Evolutionary conservation across 2,329 filamentous ascomycete genomes (phyloP).

Genomic region (Xylaria sp.): DNA sequence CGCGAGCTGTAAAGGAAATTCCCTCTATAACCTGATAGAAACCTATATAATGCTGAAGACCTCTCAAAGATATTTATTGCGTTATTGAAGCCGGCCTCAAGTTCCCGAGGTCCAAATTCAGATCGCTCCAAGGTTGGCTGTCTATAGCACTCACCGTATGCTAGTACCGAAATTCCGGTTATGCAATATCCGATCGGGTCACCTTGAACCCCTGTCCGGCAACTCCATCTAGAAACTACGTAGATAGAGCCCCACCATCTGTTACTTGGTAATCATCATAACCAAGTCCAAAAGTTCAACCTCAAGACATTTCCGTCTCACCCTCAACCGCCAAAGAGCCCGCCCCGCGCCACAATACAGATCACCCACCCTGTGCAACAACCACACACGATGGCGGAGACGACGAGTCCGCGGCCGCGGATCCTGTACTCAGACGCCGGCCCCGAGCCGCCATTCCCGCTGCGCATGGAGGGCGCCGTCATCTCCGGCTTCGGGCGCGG

Average conservation of each 20-base stretch:
- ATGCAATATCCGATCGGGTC: background rate
- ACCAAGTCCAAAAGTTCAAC: background rate
- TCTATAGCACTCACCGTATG: background rate
- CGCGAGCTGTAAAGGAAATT: background rate
- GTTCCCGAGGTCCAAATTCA: background rate
- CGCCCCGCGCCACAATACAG: constrained; percentile 5
- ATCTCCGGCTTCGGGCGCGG: constrained; percentile 94
- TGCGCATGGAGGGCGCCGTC: constrained; percentile 85
- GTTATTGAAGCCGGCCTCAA: background rate
- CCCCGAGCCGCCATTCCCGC: constrained; percentile 81
- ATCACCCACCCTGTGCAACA: constrained; percentile 2
- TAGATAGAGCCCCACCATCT: background rate
- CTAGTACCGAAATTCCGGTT: background rate
- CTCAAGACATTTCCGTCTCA: background rate
- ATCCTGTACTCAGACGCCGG: constrained; percentile 79
- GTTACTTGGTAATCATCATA: background rate
- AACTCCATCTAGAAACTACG: too few relatives aligned
- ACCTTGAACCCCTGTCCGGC: too few relatives aligned
- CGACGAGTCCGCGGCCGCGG: constrained; percentile 62
- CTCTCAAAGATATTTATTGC: background rate
- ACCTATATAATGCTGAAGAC: background rate
- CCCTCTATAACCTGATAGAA: background rate
- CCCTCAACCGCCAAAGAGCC: background rate
- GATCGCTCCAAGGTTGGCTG: too few relatives aligned
- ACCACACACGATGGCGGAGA: constrained; percentile 25